Evolutionary conservation across 2,329 filamentous ascomycete species (phyloP).

Genomic region (Corniculantispora saksenae): DNA sequence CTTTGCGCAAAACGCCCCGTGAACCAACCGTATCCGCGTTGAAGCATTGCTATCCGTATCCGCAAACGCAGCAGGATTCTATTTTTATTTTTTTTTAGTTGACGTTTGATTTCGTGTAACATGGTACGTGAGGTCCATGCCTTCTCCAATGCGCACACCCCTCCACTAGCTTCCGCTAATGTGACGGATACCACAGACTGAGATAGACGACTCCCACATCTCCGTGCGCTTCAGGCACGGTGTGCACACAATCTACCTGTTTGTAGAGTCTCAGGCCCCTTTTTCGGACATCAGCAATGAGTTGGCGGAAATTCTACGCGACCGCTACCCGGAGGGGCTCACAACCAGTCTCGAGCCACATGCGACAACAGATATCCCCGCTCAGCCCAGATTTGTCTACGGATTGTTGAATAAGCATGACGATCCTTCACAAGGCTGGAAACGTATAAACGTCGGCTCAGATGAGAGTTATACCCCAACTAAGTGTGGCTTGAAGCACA

Average conservation of each 20-base stretch:
- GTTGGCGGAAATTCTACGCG: conserved; percentile 58
- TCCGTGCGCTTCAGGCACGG: conserved; percentile 74
- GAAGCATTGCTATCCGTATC: background rate
- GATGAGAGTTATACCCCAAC: conserved; percentile 41
- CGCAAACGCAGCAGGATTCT: background rate
- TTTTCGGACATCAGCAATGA: conserved; percentile 59
- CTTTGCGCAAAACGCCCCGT: background rate
- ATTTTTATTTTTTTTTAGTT: background rate
- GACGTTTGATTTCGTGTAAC: background rate
- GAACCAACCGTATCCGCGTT: background rate
- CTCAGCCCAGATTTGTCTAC: conserved; percentile 46
- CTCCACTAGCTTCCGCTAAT: conserved; percentile 4
- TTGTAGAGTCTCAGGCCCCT: conserved; percentile 58
- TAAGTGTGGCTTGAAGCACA: conserved; percentile 47
- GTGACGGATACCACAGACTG: conserved; percentile 19
- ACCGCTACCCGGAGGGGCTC: conserved; percentile 58
- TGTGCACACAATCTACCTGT: conserved; percentile 69
- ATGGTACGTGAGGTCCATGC: conserved; percentile 4
- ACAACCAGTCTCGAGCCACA: conserved; percentile 35
- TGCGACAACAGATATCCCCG: conserved; percentile 42
- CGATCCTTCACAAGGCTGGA: conserved; percentile 53
- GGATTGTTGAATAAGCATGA: conserved; percentile 46
- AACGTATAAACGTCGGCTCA: conserved; percentile 40
- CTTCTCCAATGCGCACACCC: background rate
- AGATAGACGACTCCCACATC: conserved; percentile 51